These are phyloP conservation scores for Pythium aphanidermatum DNA, from an alignment of 352 stramenopile species.

Conservation along the genomic window DNA sequence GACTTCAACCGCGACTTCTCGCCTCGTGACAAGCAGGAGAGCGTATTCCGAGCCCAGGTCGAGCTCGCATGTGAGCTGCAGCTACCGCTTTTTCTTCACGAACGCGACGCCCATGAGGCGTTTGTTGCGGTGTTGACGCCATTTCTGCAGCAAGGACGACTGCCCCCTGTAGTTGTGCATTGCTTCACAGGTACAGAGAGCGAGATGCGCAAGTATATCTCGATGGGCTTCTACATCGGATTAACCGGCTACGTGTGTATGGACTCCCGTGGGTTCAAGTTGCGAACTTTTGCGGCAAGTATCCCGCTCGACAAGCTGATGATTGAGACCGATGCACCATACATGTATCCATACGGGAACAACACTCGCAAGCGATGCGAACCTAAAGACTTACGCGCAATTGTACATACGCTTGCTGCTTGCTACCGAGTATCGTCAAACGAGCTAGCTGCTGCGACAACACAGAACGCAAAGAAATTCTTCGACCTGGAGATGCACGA, in stretches of 20 bases:
- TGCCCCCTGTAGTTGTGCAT: conserved; percentile 61
- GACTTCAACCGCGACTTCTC: conserved; percentile 97
- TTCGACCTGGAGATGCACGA: conserved; percentile 30
- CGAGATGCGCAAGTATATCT: conserved; percentile 49
- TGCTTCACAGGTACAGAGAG: conserved; percentile 60
- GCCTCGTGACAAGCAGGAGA: conserved; percentile 81
- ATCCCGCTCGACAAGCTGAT: conserved; percentile 57
- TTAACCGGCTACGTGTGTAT: conserved; percentile 72
- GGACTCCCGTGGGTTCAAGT: conserved; percentile 35
- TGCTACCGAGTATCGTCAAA: conserved; percentile 32
- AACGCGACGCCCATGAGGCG: conserved; percentile 51
- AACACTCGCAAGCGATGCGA: conserved; percentile 40
- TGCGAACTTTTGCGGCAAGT: conserved; percentile 32
- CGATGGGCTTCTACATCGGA: conserved; percentile 65
- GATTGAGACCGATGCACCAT: conserved; percentile 74
- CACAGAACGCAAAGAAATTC: conserved; percentile 44
- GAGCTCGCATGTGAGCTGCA: conserved; percentile 71
- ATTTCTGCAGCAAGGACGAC: conserved; percentile 27
- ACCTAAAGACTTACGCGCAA: conserved; percentile 52
- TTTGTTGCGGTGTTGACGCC: conserved; percentile 50
- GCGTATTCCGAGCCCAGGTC: conserved; percentile 87
- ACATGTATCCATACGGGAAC: conserved; percentile 62
- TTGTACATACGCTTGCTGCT: conserved; percentile 50
- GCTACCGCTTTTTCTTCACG: conserved; percentile 94
- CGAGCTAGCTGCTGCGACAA: conserved; percentile 38